Conservation (phyloP, 352 stramenopile genomes). For the Achlya hypogyna region DNA sequence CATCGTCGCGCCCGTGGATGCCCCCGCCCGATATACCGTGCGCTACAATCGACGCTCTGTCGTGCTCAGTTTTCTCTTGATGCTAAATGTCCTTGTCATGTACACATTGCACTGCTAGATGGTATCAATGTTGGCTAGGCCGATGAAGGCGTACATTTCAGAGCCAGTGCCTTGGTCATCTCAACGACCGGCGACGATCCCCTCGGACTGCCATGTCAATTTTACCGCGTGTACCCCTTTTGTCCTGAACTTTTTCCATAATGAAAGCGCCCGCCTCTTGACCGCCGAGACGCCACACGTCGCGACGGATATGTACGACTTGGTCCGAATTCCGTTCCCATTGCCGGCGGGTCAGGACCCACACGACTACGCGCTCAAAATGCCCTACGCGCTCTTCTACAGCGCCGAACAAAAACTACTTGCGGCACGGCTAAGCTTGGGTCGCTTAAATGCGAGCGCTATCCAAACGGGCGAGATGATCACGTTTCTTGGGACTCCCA, state of each 20-base stretch:
- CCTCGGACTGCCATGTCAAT: background rate
- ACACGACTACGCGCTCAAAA: background rate
- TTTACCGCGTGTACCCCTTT: background rate
- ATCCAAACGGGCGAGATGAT: too few relatives aligned
- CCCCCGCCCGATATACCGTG: background rate
- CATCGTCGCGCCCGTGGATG: background rate
- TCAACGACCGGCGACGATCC: background rate
- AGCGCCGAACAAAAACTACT: background rate
- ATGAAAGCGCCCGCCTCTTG: background rate
- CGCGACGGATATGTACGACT: background rate
- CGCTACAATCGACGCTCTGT: background rate
- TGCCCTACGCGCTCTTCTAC: slow-evolving; percentile 1
- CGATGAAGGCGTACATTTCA: background rate
- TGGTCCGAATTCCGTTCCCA: background rate
- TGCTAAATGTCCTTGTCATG: background rate
- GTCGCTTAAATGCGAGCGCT: too few relatives aligned
- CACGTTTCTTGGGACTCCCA: too few relatives aligned
- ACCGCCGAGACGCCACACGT: background rate
- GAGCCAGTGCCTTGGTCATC: background rate
- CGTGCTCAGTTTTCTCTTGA: background rate
- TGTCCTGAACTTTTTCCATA: background rate
- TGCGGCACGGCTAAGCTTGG: background rate
- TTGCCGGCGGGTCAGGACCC: background rate
- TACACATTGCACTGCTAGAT: background rate
- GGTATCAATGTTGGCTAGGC: background rate